These are phyloP conservation scores for Kwoniella sp. DNA, from an alignment of 768 basidiomycete genomes.

Conservation along the genomic window DNA sequence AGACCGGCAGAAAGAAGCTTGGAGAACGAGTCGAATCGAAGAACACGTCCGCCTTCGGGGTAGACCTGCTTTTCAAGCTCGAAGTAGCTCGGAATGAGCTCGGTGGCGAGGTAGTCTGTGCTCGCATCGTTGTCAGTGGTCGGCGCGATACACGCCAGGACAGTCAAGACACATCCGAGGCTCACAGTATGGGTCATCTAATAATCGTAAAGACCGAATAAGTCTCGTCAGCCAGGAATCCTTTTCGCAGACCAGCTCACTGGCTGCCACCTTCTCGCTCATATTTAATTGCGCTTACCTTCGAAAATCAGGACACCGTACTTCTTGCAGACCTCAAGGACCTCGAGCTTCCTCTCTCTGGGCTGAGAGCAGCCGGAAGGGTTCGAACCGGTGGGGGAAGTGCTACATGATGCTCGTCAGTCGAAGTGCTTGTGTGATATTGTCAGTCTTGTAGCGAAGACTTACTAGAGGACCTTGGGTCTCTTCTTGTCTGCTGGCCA, in stretches of 20 bases:
- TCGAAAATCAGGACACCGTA: slow-evolving; percentile 82
- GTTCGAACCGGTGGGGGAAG: slow-evolving; percentile 70
- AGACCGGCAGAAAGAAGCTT: slow-evolving; percentile 65
- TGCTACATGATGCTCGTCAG: slow-evolving; percentile 15
- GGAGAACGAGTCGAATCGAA: slow-evolving; percentile 87
- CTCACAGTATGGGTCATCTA: slow-evolving; percentile 69
- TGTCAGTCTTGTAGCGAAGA: slow-evolving; percentile 57
- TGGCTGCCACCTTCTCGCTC: neutral
- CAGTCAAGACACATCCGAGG: neutral
- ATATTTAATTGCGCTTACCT: slow-evolving; percentile 60
- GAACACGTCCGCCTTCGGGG: slow-evolving; percentile 70
- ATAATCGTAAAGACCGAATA: neutral
- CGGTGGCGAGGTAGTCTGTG: slow-evolving; percentile 44
- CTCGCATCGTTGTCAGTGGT: too few relatives aligned
- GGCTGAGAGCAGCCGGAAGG: slow-evolving; percentile 81
- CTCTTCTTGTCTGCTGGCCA: slow-evolving; percentile 74
- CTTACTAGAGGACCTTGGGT: slow-evolving; percentile 79
- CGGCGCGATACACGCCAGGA: neutral
- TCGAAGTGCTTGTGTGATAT: neutral
- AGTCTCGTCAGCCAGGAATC: neutral
- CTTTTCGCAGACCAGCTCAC: neutral
- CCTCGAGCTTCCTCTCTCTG: slow-evolving; percentile 66
- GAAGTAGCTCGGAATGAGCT: slow-evolving; percentile 75
- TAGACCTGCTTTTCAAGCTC: slow-evolving; percentile 70
- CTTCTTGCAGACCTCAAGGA: slow-evolving; percentile 70